Evolutionary conservation across 2,329 filamentous ascomycete species (phyloP).

Genomic region (Claviceps africana): DNA sequence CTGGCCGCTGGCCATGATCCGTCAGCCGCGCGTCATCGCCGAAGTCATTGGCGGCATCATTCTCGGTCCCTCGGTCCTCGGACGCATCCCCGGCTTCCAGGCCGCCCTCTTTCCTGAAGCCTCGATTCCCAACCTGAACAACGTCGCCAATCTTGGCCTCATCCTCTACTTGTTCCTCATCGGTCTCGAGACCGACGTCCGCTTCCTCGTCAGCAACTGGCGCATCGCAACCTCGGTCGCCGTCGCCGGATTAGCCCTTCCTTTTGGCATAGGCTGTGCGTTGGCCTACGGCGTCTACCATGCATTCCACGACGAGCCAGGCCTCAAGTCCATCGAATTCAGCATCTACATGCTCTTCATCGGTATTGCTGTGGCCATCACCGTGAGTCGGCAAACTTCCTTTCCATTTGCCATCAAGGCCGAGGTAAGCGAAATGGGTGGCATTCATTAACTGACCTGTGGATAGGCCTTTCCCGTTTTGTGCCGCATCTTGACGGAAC

Average conservation of each 20-base stretch:
- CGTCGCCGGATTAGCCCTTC: conserved; percentile 63
- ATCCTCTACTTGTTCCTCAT: conserved; percentile 80
- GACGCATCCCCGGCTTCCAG: conserved; percentile 67
- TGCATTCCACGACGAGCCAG: conserved; percentile 42
- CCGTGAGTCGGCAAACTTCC: conserved; percentile 20
- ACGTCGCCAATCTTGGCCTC: conserved; percentile 72
- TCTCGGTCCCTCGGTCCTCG: conserved; percentile 77
- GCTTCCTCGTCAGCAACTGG: conserved; percentile 69
- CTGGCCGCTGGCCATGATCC: conserved; percentile 61
- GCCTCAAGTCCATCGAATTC: conserved; percentile 30
- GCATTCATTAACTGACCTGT: not conserved
- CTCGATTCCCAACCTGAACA: conserved; percentile 60
- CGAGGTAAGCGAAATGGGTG: not conserved
- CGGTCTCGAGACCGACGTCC: conserved; percentile 72
- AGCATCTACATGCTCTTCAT: conserved; percentile 57
- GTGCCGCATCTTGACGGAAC: conserved; percentile 81
- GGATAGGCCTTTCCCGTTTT: conserved; percentile 63
- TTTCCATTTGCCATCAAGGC: no score
- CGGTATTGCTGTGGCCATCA: conserved; percentile 87
- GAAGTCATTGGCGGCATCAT: conserved; percentile 78
- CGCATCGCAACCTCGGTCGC: conserved; percentile 64
- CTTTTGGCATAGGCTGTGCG: conserved; percentile 68
- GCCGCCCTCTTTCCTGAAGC: conserved; percentile 59
- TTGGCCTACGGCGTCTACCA: conserved; percentile 73
- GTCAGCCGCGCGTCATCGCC: conserved; percentile 70